Evolutionary conservation across 345 rosid species (phyloP), one percentile per base, ranked within the genome.

Genomic region (Citrus cavaleriei): DNA sequence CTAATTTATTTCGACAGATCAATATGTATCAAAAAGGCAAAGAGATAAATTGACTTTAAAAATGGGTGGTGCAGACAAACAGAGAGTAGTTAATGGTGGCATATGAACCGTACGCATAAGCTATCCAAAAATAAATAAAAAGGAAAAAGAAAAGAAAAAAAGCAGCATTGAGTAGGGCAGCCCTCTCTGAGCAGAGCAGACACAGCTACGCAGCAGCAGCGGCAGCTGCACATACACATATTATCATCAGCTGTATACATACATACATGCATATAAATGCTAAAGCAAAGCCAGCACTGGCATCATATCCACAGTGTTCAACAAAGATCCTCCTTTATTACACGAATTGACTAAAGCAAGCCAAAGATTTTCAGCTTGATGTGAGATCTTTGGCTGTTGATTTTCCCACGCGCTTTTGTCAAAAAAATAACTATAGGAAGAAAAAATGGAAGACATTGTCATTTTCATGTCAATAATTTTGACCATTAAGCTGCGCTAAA

Each of bases 221-320:
- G 1, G 2, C 46, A 10, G 34, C 69, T 34, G 27, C 70, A 35
- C 14, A 34, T 1, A 66, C 27, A 21, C 55, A 6, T 6, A 32
- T 22, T 35, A 35, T 32, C 73, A 61, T 38, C 78, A 68, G 30
- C 72, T 62, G 37, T 38, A 9, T 9, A 40, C 12, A 38, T 38
- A 8, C 10, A 40, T 10, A 40, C 46, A 46, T 1, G 1, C 51
- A 46, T 3, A 46, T 3, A 42, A 13, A 27, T 0, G 65, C 27
- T 55, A 55, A 72, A 58, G 25, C 46, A 19, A 19, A 18, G 46
- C 46, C 37, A 64, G 12, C 78, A 35, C 16, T 62, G 27, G 71
- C 42, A 81, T 77, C 81, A 77, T 61, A 30, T 81, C 78, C 75
- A 59, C 54, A 38, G 63, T 49, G 58, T 28, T 54, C 78, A 22